Evolutionary conservation across 2,329 filamentous ascomycete genomes (phyloP).

Genomic region (Penicillium hesseltinei): DNA sequence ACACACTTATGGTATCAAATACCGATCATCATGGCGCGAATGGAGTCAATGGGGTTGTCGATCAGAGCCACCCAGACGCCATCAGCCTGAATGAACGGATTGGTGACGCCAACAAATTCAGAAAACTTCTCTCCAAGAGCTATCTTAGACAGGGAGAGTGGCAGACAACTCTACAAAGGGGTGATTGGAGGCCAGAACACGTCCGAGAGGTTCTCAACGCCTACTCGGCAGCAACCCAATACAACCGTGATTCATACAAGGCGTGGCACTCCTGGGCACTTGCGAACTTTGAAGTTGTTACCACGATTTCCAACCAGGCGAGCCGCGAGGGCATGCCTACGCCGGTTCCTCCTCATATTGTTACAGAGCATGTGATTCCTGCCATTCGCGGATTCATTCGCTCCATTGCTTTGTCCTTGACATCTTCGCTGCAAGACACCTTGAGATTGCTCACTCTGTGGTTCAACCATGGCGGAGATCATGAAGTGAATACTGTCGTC

Average conservation of each 20-base stretch:
- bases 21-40: slow-evolving; percentile 45
- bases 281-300: slow-evolving; percentile 97
- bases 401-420: slow-evolving; percentile 86
- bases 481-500: slow-evolving; percentile 83
- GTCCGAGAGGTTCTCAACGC: slow-evolving; percentile 87
- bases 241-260: slow-evolving; percentile 96
- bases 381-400: slow-evolving; percentile 96
- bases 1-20: slow-evolving; percentile 39
- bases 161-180: slow-evolving; percentile 80
- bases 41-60: slow-evolving; percentile 49
- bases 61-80: slow-evolving; percentile 41
- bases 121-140: slow-evolving; percentile 83
- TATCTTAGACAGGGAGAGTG: slow-evolving; percentile 96
- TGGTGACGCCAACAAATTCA: slow-evolving; percentile 56
- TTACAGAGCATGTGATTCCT: slow-evolving; percentile 87
- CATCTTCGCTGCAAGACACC: slow-evolving; percentile 93
- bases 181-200: slow-evolving; percentile 83
- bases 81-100: slow-evolving; percentile 41
- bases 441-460: slow-evolving; percentile 88
- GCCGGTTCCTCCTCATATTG: slow-evolving; percentile 62
- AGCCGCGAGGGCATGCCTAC: slow-evolving; percentile 54
- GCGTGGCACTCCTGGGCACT: slow-evolving; percentile 99
- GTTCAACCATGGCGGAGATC: slow-evolving; percentile 88
- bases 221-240: slow-evolving; percentile 87
- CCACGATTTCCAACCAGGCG: slow-evolving; percentile 67